phyloP scores from a whole-genome alignment of 2,329 filamentous ascomycete genomes.

The Cladophialophora chaetospira region DNA sequence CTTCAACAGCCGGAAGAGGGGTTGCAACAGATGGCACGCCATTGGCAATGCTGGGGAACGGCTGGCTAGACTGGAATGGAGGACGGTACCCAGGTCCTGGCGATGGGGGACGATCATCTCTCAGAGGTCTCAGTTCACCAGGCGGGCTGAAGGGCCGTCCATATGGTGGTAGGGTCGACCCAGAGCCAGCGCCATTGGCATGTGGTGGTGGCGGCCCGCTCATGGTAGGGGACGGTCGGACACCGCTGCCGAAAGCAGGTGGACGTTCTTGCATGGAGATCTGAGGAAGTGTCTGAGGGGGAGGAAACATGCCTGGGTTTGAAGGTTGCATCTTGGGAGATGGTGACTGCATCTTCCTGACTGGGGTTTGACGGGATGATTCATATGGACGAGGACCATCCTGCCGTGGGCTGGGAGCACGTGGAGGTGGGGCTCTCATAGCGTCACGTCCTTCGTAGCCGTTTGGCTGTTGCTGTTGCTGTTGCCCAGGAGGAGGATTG shows the following conservation, averaged over 20 bases:
- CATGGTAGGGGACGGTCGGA: conserved; percentile 52
- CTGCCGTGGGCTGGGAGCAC: conserved; percentile 75
- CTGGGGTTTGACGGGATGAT: conserved; percentile 54
- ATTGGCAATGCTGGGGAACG: conserved; percentile 65
- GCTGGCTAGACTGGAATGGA: conserved; percentile 74
- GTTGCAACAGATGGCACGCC: conserved; percentile 60
- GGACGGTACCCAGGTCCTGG: conserved; percentile 83
- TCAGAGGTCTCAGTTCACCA: conserved; percentile 77
- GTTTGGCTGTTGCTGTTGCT: conserved; percentile 38
- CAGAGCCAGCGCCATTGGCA: conserved; percentile 58
- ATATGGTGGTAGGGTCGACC: conserved; percentile 69
- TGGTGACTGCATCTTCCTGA: conserved; percentile 57
- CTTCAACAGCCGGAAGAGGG: conserved; percentile 60
- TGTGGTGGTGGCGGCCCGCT: conserved; percentile 55
- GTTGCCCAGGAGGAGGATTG: conserved; percentile 55
- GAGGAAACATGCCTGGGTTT: conserved; percentile 54
- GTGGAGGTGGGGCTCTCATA: conserved; percentile 67
- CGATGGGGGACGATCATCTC: conserved; percentile 87
- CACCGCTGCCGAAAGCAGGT: conserved; percentile 41
- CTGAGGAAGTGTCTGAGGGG: conserved; percentile 54
- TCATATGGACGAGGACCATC: conserved; percentile 73
- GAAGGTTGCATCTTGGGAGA: conserved; percentile 62
- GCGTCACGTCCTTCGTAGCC: conserved; percentile 81
- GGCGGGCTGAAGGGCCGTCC: conserved; percentile 74
- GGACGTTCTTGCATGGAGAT: conserved; percentile 50